phyloP scores from a whole-genome alignment of 441 rosid species.

The Kokia cookei region DNA sequence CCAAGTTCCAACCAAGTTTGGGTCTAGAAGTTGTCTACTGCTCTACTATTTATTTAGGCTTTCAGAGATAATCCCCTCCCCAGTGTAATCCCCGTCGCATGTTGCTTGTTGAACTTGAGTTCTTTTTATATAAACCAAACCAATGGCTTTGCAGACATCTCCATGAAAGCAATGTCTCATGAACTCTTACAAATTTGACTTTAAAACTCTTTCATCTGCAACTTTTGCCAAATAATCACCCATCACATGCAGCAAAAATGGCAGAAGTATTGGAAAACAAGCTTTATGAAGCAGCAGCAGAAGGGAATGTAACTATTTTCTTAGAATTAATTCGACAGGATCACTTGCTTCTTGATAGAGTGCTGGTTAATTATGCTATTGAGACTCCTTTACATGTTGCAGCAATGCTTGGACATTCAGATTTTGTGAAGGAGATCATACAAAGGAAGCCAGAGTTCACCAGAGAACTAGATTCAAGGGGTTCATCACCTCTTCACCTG shows the following conservation, averaged over 20 bases:
- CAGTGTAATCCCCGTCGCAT: no score
- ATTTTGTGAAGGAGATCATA: slow-evolving; percentile 15
- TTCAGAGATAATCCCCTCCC: no score
- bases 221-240: not conserved
- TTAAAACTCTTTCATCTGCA: not conserved
- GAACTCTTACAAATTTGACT: not conserved
- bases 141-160: not conserved
- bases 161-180: not conserved
- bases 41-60: no score
- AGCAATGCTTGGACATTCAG: slow-evolving; percentile 18
- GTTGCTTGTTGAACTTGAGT: no score
- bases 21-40: no score
- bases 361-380: not conserved
- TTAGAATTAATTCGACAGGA: slow-evolving; percentile 4
- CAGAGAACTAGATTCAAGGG: slow-evolving; percentile 5
- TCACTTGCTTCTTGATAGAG: slow-evolving; percentile 2
- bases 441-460: slow-evolving; percentile 15
- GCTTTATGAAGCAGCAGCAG: slow-evolving; percentile 12
- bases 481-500: slow-evolving; percentile 21
- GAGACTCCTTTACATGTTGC: slow-evolving; percentile 19
- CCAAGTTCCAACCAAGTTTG: no score
- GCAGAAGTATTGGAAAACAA: not conserved
- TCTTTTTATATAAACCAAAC: no score
- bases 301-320: slow-evolving; percentile 2
- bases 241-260: not conserved